A percentile compares a stretch with the other conserved stretches of the same genome.
Evolutionary conservation across 371 early-diverging fungal species (phyloP).

Genomic region (Mortierella polycephala): DNA sequence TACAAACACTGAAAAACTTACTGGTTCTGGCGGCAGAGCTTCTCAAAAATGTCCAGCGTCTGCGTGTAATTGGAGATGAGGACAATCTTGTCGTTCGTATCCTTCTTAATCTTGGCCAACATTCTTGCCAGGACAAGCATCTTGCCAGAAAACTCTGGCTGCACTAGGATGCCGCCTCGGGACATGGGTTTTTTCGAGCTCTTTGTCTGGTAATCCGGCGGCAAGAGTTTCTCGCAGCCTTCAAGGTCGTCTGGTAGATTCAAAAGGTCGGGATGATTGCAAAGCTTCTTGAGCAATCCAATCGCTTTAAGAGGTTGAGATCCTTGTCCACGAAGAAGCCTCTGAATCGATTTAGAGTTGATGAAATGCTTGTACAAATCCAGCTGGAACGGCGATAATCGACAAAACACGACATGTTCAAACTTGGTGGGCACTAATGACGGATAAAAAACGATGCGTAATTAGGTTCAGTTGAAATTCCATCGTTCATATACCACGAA

Average conservation of each 20-base stretch:
- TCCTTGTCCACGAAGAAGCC: constrained; percentile 67
- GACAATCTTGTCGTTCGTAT: constrained; percentile 93
- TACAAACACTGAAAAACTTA: constrained; percentile 45
- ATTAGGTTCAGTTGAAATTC: background rate
- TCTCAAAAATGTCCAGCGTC: constrained; percentile 95
- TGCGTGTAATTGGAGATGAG: constrained; percentile 98
- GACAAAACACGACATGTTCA: constrained; percentile 97
- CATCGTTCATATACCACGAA: too few relatives aligned
- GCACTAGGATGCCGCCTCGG: constrained; percentile 57
- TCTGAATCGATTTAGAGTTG: constrained; percentile 82
- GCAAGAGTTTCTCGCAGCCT: constrained; percentile 72
- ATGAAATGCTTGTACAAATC: constrained; percentile 84
- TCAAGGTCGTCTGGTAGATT: constrained; percentile 75
- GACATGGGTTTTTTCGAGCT: constrained; percentile 35
- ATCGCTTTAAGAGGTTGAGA: constrained; percentile 88
- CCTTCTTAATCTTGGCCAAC: constrained; percentile 75
- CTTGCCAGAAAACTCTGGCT: constrained; percentile 89
- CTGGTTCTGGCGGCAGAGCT: constrained; percentile 79
- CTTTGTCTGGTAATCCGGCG: constrained; percentile 56
- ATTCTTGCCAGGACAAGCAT: constrained; percentile 85
- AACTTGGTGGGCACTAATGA: constrained; percentile 89
- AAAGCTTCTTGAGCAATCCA: constrained; percentile 92
- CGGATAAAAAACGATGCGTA: background rate
- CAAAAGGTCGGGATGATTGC: constrained; percentile 92
- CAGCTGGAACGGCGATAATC: constrained; percentile 81